phyloP scores from a whole-genome alignment of 371 early-diverging fungal species.

The Circinella umbellata region DNA sequence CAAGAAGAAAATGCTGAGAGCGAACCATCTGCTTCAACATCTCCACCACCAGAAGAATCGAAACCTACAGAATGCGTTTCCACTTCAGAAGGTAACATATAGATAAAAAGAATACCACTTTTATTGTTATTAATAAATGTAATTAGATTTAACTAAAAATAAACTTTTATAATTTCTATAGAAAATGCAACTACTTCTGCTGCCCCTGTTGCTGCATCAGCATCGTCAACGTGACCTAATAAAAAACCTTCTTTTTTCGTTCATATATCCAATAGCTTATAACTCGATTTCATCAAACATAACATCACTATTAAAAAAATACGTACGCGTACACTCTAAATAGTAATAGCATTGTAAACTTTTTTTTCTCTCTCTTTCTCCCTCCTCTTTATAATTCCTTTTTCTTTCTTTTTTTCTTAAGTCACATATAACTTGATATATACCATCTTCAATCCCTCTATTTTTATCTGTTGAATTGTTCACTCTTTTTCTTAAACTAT shows the following conservation, averaged over 20 bases:
- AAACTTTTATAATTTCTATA: not conserved
- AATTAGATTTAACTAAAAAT: not conserved
- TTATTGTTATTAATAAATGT: not conserved
- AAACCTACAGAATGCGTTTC: not conserved
- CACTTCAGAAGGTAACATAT: constrained; percentile 8
- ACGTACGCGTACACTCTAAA: too few relatives aligned
- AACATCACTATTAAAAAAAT: not conserved
- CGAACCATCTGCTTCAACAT: constrained; percentile 1
- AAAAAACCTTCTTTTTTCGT: not conserved
- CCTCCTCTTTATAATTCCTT: not conserved
- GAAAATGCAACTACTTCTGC: not conserved
- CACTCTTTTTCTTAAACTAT: not conserved
- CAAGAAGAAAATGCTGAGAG: not conserved
- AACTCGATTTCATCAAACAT: not conserved
- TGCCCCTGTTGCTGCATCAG: not conserved
- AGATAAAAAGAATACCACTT: too few relatives aligned
- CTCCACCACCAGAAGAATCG: not conserved
- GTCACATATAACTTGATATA: not conserved
- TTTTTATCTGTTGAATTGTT: not conserved
- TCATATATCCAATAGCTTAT: not conserved
- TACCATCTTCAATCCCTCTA: not conserved
- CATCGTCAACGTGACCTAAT: not conserved
- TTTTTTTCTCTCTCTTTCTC: not conserved
- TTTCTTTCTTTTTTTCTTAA: constrained; percentile 1
- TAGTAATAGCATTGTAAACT: not conserved